Conservation (phyloP, 257 asterid genomes). For the Haberlea rhodopensis region DNA sequence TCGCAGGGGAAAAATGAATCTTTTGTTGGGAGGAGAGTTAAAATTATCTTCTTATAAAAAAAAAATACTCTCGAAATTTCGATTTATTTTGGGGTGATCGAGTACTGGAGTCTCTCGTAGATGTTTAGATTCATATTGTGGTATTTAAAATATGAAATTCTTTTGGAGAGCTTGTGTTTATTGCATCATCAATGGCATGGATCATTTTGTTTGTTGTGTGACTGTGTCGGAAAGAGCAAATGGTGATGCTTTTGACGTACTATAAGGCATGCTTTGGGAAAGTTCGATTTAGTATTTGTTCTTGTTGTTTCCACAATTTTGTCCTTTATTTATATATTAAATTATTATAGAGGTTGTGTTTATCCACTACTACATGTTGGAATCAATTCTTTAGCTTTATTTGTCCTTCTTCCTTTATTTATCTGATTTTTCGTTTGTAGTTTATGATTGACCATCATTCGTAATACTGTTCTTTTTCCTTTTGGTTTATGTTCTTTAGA, state of each 20-base stretch:
- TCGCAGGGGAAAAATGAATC: neutral
- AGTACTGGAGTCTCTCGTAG: neutral
- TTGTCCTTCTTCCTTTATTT: neutral
- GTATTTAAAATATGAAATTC: neutral
- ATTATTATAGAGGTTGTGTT: constrained; percentile 3
- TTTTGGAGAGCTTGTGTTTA: constrained; percentile 12
- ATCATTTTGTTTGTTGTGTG: constrained; percentile 22
- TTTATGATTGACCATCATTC: constrained; percentile 3
- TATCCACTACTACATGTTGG: constrained; percentile 15
- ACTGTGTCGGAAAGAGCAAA: constrained; percentile 9
- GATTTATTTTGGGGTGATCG: neutral
- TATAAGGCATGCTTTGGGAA: neutral
- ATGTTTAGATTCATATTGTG: neutral
- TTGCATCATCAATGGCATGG: constrained; percentile 22
- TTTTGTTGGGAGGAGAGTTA: neutral
- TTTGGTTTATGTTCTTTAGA: constrained; percentile 35
- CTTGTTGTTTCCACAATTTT: neutral
- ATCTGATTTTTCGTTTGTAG: constrained; percentile 15
- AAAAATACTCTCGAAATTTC: neutral
- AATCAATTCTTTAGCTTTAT: neutral
- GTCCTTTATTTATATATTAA: neutral
- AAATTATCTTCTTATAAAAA: neutral
- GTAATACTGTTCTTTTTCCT: constrained; percentile 10
- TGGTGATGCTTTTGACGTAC: constrained; percentile 7
- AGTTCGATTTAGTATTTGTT: neutral